phyloP scores from a whole-genome alignment of 2,329 filamentous ascomycete genomes.

The Aaosphaeria pasadenensis region DNA sequence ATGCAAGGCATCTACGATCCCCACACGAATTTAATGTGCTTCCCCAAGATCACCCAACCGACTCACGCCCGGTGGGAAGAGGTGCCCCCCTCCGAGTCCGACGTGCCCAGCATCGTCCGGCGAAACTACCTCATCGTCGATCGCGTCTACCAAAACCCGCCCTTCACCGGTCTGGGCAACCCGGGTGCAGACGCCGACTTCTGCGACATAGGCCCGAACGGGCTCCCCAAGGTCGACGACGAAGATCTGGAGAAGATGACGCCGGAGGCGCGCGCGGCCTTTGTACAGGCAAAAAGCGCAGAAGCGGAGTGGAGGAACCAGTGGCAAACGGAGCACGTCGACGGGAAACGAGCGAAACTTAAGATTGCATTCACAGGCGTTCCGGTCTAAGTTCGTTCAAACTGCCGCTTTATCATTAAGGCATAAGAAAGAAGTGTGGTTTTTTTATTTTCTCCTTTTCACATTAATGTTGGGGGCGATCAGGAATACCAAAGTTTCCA shows the following conservation, averaged over 20 bases:
- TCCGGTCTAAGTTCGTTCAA: constrained; percentile 38
- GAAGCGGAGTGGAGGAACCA: constrained; percentile 70
- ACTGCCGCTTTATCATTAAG: no score
- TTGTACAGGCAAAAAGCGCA: constrained; percentile 62
- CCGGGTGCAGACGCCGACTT: constrained; percentile 57
- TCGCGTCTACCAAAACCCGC: constrained; percentile 57
- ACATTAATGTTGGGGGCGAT: no score
- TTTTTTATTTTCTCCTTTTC: no score
- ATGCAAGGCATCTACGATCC: constrained; percentile 82
- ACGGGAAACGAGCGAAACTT: constrained; percentile 46
- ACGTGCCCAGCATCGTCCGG: constrained; percentile 56
- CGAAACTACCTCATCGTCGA: constrained; percentile 64
- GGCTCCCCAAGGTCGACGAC: constrained; percentile 61
- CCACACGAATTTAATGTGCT: constrained; percentile 90
- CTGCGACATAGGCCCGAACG: constrained; percentile 49
- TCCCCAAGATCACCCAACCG: constrained; percentile 83
- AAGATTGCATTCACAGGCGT: constrained; percentile 50
- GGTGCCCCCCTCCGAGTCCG: constrained; percentile 47
- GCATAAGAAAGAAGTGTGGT: no score
- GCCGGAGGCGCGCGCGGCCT: constrained; percentile 67
- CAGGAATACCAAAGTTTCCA: no score
- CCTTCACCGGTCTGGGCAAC: constrained; percentile 56
- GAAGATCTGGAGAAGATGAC: constrained; percentile 67
- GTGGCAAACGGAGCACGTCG: constrained; percentile 68
- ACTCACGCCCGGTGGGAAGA: constrained; percentile 82